Evolutionary conservation across 1,139 yeast species (phyloP), one percentile per base, ranked within the genome.

Genomic region (Geotrichum phurueaensis): DNA sequence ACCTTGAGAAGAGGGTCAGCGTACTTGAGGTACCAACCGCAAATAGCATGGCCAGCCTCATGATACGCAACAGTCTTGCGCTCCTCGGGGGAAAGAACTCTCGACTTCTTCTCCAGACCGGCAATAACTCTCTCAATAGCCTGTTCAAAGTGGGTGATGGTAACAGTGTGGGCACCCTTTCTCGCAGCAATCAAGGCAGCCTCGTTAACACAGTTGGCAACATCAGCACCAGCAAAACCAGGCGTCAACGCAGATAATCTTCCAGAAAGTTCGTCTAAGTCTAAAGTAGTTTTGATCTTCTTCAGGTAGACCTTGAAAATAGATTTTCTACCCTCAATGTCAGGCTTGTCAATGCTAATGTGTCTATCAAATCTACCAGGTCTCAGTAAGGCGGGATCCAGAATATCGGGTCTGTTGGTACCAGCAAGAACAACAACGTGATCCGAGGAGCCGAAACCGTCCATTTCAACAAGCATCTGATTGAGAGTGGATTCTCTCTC

Each of bases 331-430:
- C 97, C 99, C 68, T 86, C 89, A 53, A 94, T 83, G 70, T 92
- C 97, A 1, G 99, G 99, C 62, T 87, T 84, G 74, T 94, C 98
- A 69, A 94, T 87, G 65, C 85, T 81, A 65, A 94, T 87, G 71
- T 92, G 97, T 74, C 99, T 82, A 72, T 94, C 98, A 70, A 94
- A 94, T 75, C 99, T 84, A 45, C 99, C 99, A 0, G 99, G 99
- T 78, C 99, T 87, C 81, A 91, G 79, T 65, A 94, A 79, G 1
- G 99, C 99, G 61, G 84, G 84, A 75, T 94, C 99, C 69, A 94
- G 81, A 63, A 92, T 91, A 72, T 94, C 99, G 0, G 96, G 85
- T 70, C 98, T 82, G 75, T 94, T 94, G 1, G 99, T 94, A 79
- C 99, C 99, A 0, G 98, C 99, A 61, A 94, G 80, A 1, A 94